phyloP scores from a whole-genome alignment of 2,329 filamentous ascomycete species.

The Ceratocystis papillata region DNA sequence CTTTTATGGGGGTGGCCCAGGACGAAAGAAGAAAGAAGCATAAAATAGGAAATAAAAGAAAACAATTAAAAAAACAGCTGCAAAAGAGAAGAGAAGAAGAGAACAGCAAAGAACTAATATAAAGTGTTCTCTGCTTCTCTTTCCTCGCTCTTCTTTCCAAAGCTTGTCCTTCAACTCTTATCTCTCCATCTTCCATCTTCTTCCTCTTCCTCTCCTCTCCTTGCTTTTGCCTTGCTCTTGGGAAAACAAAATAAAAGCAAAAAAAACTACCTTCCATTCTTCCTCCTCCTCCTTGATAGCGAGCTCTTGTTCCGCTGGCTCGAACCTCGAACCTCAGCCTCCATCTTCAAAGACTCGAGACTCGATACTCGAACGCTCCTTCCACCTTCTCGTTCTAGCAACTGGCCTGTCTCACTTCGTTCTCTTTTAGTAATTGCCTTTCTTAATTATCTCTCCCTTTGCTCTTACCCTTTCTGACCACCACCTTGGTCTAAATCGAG shows the following conservation, averaged over 20 bases:
- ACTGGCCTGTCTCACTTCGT: slow-evolving; percentile 3
- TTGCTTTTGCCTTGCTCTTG: background rate
- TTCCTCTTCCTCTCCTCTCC: background rate
- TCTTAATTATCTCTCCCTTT: slow-evolving; percentile 9
- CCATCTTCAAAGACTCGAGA: background rate
- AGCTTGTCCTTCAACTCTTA: background rate
- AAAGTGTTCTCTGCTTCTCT: slow-evolving; percentile 9
- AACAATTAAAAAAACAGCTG: background rate
- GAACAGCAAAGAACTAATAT: background rate
- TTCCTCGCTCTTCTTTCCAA: background rate
- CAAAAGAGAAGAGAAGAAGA: background rate
- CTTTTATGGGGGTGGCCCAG: background rate
- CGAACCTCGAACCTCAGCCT: background rate
- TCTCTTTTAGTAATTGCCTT: slow-evolving; percentile 8
- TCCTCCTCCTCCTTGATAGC: background rate
- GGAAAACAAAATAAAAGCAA: no score
- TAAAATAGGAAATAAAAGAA: background rate
- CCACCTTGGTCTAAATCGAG: slow-evolving; percentile 7
- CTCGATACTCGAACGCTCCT: background rate
- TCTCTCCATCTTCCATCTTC: background rate
- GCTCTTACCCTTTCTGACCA: slow-evolving; percentile 8
- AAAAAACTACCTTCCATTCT: background rate
- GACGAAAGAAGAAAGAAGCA: background rate
- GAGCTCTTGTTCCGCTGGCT: background rate
- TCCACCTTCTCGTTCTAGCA: slow-evolving; percentile 10